A percentile compares a stretch with the other conserved stretches of the same genome.
Evolutionary conservation across 2,329 filamentous ascomycete genomes (phyloP).

Genomic region (Monilinia vaccinii-corymbosi): DNA sequence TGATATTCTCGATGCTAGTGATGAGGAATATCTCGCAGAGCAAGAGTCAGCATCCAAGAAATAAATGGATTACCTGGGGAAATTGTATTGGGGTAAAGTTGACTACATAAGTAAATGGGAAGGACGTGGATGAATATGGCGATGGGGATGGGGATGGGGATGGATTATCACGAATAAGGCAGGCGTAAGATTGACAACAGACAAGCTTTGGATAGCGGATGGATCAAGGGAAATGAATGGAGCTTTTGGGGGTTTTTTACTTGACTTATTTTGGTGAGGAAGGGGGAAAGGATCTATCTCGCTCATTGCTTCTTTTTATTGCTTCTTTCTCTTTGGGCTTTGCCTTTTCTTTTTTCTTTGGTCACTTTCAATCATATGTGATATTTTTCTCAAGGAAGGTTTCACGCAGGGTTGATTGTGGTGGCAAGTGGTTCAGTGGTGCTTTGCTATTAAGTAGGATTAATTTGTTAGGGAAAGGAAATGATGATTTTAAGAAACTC

Average conservation of each 20-base stretch:
- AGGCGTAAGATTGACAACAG: conserved; percentile 27
- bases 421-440: not conserved
- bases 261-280: not conserved
- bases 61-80: conserved; percentile 15
- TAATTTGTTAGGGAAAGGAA: not conserved
- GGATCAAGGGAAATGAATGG: conserved; percentile 10
- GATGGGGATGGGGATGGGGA: conserved; percentile 10
- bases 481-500: not conserved
- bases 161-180: conserved; percentile 6
- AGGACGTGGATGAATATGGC: conserved; percentile 8
- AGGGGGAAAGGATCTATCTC: not conserved
- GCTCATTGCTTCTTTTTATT: conserved; percentile 2
- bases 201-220: conserved; percentile 22
- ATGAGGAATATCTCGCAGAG: conserved; percentile 67
- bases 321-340: not conserved
- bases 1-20: conserved; percentile 89
- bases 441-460: not conserved
- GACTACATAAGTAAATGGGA: not conserved
- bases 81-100: not conserved
- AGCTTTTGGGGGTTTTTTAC: conserved; percentile 18
- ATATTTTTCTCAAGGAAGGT: not conserved
- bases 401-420: not conserved
- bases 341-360: not conserved
- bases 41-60: conserved; percentile 30
- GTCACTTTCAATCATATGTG: not conserved